Base-by-base conservation (phyloP, 345 rosid species). In the Linum lewisii region DNA sequence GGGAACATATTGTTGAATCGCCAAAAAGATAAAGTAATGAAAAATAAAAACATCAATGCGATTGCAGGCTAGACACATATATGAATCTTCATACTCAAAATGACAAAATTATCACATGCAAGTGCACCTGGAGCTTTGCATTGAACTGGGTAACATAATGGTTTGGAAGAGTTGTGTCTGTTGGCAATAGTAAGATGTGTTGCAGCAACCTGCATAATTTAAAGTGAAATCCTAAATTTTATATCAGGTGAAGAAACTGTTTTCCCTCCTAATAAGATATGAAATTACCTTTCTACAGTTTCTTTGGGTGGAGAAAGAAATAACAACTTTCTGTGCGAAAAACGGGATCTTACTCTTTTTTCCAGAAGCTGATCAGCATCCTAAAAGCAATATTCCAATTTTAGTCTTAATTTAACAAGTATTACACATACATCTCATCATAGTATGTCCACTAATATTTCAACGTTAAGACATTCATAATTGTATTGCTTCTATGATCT, bases 291-390 rank as follows among this genome's bases (percentile, higher is more conserved):
- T 58, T 78, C 81, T 57, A 84, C 34, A 51, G 87, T 89, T 73
- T 85, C 87, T 68, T 64, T 75, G 2, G 90, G 79, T 44, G 88
- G 90, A 63, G 95, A 86, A 72, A 84, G 87, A 84, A 89, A 93
- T 71, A 89, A 57, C 2, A 86, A 67, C 70, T 84, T 86, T 62
- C 94, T 79, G 67, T 89, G 94, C 42, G 98, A 88, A 75, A 92
- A 86, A 61, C 97, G 94, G 51, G 98, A 92, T 70, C 95, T 85
- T 65, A 86, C 97, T 77, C 98, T 77, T 75, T 92, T 92, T 67
- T 92, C 97, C 76, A 92, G 73, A 74, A 92, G 91, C 69, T 92
- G 95, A 66, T 92, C 98, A 61, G 88, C 99, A 72, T 89, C 97
- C 99, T 89, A 83, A 65, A 67, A 32, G 11, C 19, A 16, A 42